These are phyloP conservation scores for Penicillium cinerascens DNA, from an alignment of 495 filamentous ascomycete genomes.

Conservation along the genomic window DNA sequence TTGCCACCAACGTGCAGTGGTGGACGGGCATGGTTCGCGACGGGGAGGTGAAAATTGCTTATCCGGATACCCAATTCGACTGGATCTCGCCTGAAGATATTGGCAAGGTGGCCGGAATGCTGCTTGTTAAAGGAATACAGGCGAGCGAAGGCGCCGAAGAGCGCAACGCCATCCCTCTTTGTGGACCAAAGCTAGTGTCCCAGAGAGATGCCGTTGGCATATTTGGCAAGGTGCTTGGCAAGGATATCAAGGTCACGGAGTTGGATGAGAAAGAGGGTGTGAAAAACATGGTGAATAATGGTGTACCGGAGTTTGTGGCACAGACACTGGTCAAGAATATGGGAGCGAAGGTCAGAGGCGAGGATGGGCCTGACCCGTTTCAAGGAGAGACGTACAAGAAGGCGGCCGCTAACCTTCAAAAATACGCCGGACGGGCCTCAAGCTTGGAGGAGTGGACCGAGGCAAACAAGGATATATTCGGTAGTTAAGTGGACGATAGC, in stretches of 20 bases:
- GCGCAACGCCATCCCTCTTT: conserved; percentile 1
- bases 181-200: conserved; percentile 3
- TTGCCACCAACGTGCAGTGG: conserved; percentile 26
- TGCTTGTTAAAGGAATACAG: too few relatives aligned
- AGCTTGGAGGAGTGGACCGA: conserved; percentile 2
- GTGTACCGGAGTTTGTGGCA: neutral
- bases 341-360: neutral
- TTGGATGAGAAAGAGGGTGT: neutral
- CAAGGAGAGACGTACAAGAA: too few relatives aligned
- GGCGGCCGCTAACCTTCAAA: neutral
- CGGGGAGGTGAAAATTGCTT: too few relatives aligned
- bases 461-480: conserved; percentile 2
- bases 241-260: neutral
- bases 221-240: neutral
- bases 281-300: neutral
- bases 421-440: neutral
- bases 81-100: conserved; percentile 30
- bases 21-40: conserved; percentile 6
- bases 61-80: conserved; percentile 20
- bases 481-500: too few relatives aligned
- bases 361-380: too few relatives aligned
- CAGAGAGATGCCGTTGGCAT: conserved; percentile 1
- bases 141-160: neutral
- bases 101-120: conserved; percentile 22
- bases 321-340: neutral